Conservation (phyloP, 1,284 basidiomycete species). For the Limonomyces culmigenus region DNA sequence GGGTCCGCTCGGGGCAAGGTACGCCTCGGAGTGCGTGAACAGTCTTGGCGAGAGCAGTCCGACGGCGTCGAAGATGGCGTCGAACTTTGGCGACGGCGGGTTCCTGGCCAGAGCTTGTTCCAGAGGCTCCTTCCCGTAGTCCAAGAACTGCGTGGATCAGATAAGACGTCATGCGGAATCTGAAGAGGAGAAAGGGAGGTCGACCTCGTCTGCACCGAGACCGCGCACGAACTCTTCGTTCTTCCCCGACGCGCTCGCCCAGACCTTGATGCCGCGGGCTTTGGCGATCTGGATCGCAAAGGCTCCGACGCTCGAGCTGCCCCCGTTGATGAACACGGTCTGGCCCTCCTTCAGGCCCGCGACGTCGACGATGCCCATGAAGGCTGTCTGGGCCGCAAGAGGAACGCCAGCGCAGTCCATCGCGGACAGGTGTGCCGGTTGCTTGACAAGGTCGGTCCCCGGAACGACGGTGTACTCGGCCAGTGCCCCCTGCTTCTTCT, state of each 20-base stretch:
- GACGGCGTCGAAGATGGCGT: no score
- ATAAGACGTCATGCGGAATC: no score
- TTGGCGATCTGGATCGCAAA: conserved; percentile 14
- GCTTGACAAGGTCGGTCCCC: conserved; percentile 20
- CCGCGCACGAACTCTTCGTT: conserved; percentile 12
- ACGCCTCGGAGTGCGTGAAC: no score
- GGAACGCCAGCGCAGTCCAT: conserved; percentile 40
- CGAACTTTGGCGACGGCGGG: no score
- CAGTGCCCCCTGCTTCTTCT: conserved; percentile 27
- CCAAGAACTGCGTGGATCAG: no score
- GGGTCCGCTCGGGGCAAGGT: no score
- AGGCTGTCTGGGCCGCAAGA: conserved; percentile 37
- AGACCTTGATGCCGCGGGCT: conserved; percentile 11
- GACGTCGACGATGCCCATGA: conserved; percentile 27
- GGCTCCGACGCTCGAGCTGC: conserved; percentile 17
- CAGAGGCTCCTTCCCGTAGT: no score
- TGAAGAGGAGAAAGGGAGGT: no score
- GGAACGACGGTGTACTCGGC: conserved; percentile 32
- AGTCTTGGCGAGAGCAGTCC: no score
- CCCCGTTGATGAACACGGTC: conserved; percentile 48
- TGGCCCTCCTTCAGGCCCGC: conserved; percentile 26
- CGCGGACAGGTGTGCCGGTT: conserved; percentile 29
- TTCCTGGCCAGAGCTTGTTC: no score
- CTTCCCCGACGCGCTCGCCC: conserved; percentile 12
- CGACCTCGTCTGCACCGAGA: conserved; percentile 13